Evolutionary conservation across 306 rosid species (phyloP), one percentile per base, ranked within the genome.

Genomic region (Trifolium dubium): DNA sequence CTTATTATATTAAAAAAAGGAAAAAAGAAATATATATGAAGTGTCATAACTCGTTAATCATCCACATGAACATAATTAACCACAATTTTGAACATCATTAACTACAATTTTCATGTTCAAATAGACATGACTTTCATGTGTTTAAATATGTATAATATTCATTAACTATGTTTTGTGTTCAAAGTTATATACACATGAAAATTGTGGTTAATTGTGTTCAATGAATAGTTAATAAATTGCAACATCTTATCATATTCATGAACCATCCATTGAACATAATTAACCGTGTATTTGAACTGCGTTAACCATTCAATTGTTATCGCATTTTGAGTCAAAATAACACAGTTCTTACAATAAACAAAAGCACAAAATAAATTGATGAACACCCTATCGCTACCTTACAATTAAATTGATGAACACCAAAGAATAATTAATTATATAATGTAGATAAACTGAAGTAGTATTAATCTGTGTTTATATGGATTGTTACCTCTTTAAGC

Each of bases 401-500:
- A n/a, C 34, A 8, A 59, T 30, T 30, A 28, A 30, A 65, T 30
- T 40, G 61, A 18, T 29, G 75, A 63, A 69, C 51, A 29, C 62
- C 29, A 68, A 41, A 53, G n/a, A 79, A 47, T 3, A 66, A 35
- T 44, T 15, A 9, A 65, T 30, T 13, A 44, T 51, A 17, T 32
- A 37, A 6, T 37, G 23, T 23, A 23, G 23, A 64, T 39, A 77
- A 31, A 73, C 5, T 19, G 3, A 64, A 41, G 59, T 55, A 50
- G 9, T 49, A 56, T 19, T 44, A 37, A 46, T 63, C 34, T 4
- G 68, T 73, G 78, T 64, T 15, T 18, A 31, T 17, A 55, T 40
- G 62, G 39, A 69, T 29, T 74, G 59, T 44, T 84, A 84, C 88
- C 88, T 81, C 85, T 81, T 28, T 81, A 59, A 81, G 83, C 88